Evolutionary conservation across 768 basidiomycete genomes (phyloP), one percentile per base, ranked within the genome.

Genomic region (Trichaptum fuscoviolaceum): DNA sequence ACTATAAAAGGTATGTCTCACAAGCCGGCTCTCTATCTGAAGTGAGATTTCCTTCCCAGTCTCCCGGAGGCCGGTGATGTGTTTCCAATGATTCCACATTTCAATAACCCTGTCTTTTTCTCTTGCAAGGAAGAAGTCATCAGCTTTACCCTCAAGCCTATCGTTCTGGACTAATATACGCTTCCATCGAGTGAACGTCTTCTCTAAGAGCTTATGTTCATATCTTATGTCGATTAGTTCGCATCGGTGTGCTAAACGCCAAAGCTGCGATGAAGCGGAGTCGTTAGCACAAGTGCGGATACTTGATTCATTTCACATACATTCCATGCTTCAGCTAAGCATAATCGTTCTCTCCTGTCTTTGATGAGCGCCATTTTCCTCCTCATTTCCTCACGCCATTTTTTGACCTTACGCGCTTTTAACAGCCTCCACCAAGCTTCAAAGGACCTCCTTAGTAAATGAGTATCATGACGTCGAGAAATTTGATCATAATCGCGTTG

Each of bases 301-400:
- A 52, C 20, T 52, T 12, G 42, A 52, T 12, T 52, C 15, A 57
- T 59, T 61, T 64, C 25, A 72, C 73, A 58, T 65, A 66, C 63
- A 66, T 57, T 78, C 87, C 89, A 91, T 8, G 83, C 83, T 69
- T 87, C 84, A 69, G 78, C 84, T 70, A 80, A 74, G 59, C 91
- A 72, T 70, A 83, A 82, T 6, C 70, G 66, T 30, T 90, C 87
- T 66, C 82, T 81, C 67, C 78, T 85, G 67, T 84, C 84, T 69
- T 84, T 85, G 35, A 90, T 77, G 12, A 75, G 73, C 71, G 84
- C 86, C 86, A 92, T 91, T 72, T 84, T 89, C 68, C 77, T 70
- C 30, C 90, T 87, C 89, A 92, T 92, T 63, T 84, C 88, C 62
- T 84, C 77, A 34, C 87, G 83, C 88, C 89, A 91, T 65, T 81